Evolutionary conservation across 2,329 filamentous ascomycete species (phyloP).

Genomic region (Dothistroma pini): DNA sequence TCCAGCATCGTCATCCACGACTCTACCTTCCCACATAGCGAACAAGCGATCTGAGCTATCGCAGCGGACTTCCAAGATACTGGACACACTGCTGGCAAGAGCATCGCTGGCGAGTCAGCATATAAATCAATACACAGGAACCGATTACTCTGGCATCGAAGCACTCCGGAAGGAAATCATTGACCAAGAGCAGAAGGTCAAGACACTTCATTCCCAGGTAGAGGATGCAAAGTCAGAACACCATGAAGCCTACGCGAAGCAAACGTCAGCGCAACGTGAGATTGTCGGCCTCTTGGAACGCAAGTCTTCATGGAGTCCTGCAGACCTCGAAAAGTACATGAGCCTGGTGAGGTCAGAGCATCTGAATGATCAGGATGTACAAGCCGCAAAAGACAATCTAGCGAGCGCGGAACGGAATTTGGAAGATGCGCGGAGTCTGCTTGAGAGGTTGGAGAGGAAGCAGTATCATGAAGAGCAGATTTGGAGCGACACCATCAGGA

Average conservation of each 20-base stretch:
- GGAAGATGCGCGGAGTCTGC: slow-evolving; percentile 68
- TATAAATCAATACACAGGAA: slow-evolving; percentile 87
- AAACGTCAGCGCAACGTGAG: slow-evolving; percentile 88
- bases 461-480: slow-evolving; percentile 99
- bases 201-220: slow-evolving; percentile 59
- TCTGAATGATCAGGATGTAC: slow-evolving; percentile 81
- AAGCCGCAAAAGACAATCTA: slow-evolving; percentile 66
- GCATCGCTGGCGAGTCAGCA: slow-evolving; percentile 80
- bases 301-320: slow-evolving; percentile 85
- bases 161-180: slow-evolving; percentile 75
- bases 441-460: slow-evolving; percentile 79
- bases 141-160: slow-evolving; percentile 84
- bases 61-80: slow-evolving; percentile 64
- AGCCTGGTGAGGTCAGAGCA: slow-evolving; percentile 88
- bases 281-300: slow-evolving; percentile 90
- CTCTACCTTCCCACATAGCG: slow-evolving; percentile 53
- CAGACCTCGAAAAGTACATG: slow-evolving; percentile 92
- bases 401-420: slow-evolving; percentile 73
- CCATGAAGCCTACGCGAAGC: slow-evolving; percentile 75
- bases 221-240: slow-evolving; percentile 70
- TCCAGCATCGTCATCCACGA: slow-evolving; percentile 18
- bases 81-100: slow-evolving; percentile 86
- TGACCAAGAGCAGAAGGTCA: slow-evolving; percentile 58
- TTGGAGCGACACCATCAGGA: slow-evolving; percentile 94
- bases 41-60: slow-evolving; percentile 54